Evolutionary conservation across 2,329 filamentous ascomycete genomes (phyloP), one percentile per base, ranked within the genome.

Genomic region (Calonectria hongkongensis): DNA sequence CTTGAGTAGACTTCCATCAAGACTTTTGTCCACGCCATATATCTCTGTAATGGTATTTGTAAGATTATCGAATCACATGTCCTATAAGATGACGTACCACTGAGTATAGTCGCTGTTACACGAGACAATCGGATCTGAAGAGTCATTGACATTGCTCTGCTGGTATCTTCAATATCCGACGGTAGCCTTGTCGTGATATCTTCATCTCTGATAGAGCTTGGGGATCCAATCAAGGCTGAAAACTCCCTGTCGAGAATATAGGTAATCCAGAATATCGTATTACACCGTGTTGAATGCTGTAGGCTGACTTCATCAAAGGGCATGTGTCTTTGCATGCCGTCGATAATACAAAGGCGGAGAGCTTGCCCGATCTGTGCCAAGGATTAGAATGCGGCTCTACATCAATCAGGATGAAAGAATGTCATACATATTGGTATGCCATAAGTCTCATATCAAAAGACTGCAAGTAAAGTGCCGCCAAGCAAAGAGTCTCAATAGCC

Each of bases 271-370:
- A 72, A 72, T 30, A 72, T 43, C 1, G 60, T 60, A 41, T 70
- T 72, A 25, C 58, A 70, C 2, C 70, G 66, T 39, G 50, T 65
- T 2, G 70, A 69, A 12, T 72, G 66, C 7, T 51, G 48, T 10
- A 39, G 28, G 0, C 43, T 51, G 5, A 72, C 70, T 18, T 69
- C 36, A 4, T 69, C 66, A 25, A 67, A 51, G 9, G 70, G 58
- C 66, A 70, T 65, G n/a, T 72, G 66, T n/a, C 70, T 41, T 39
- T 72, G 70, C 66, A 60, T 70, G 15, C 66, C 70, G 12, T 72
- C 70, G 13, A 70, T 65, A 8, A 70, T 21, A 13, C 45, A 48
- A 2, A 72, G 56, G 39, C 70, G 66, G 21, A 72, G 33, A 1
- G 36, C 70, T 33, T 70, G 66, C 5, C 66, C 66, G 9, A 72